A percentile compares a stretch with the other conserved stretches of the same genome.
Evolutionary conservation across 2,329 filamentous ascomycete genomes (phyloP).

Genomic region (Ceratocystis albifundus): DNA sequence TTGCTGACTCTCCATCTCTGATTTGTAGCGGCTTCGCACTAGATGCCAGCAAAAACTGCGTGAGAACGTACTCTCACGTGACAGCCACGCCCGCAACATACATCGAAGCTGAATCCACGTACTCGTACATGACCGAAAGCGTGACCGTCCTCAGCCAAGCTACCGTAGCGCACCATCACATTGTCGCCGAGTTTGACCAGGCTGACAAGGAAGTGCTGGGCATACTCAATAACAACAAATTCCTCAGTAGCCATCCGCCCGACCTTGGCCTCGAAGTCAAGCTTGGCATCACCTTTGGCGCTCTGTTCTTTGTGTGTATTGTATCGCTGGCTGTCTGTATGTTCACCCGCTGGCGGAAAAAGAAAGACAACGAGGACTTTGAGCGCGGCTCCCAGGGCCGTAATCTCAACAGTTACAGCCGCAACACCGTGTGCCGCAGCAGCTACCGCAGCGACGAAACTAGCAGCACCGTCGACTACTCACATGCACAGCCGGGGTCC

Average conservation of each 20-base stretch:
- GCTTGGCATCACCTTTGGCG: conserved; percentile 24
- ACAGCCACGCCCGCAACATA: conserved; percentile 32
- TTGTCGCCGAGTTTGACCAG: conserved; percentile 33
- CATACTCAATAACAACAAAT: conserved; percentile 29
- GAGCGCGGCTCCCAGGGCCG: conserved; percentile 1
- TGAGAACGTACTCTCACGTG: conserved; percentile 31
- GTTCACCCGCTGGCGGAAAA: conserved; percentile 21
- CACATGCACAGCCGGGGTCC: background rate
- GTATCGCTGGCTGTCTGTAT: conserved; percentile 20
- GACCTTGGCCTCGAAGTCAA: conserved; percentile 21
- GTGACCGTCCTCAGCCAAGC: conserved; percentile 32
- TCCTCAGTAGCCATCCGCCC: conserved; percentile 9
- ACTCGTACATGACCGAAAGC: conserved; percentile 23
- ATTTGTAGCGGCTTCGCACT: conserved; percentile 30
- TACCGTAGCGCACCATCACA: conserved; percentile 32
- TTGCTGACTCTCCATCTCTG: background rate
- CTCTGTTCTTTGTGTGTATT: conserved; percentile 18
- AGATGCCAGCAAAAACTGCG: conserved; percentile 29
- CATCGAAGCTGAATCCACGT: conserved; percentile 30
- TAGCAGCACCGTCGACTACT: background rate
- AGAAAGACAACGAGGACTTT: conserved; percentile 12
- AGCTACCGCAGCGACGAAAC: conserved; percentile 7
- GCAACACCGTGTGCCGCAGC: conserved; percentile 6
- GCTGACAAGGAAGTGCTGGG: conserved; percentile 31
- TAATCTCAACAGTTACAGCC: background rate